These are phyloP conservation scores for Hymenoscyphus infarciens DNA, from an alignment of 2,329 filamentous ascomycete genomes.

Conservation along the genomic window DNA sequence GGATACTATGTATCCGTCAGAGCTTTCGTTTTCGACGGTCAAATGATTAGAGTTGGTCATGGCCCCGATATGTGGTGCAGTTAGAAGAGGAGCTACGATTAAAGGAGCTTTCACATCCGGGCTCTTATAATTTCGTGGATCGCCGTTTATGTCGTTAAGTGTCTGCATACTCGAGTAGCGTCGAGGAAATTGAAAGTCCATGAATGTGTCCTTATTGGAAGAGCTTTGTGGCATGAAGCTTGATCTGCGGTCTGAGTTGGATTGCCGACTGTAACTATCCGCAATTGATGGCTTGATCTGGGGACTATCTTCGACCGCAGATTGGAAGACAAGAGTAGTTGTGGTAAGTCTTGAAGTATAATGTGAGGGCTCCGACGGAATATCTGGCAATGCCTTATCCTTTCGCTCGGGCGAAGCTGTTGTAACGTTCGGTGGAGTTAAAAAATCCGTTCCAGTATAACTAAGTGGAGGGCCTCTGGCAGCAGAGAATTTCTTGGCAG, in stretches of 20 bases:
- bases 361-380: not conserved
- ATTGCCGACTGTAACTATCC: not conserved
- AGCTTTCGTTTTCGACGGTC: not conserved
- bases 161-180: slow-evolving; percentile 24
- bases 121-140: slow-evolving; percentile 1
- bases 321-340: not conserved
- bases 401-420: slow-evolving; percentile 9
- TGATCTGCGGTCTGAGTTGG: slow-evolving; percentile 16
- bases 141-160: slow-evolving; percentile 9
- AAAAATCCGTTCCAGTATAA: not conserved
- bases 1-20: not conserved
- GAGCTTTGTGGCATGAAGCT: slow-evolving; percentile 20
- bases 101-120: slow-evolving; percentile 4
- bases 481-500: slow-evolving; percentile 26
- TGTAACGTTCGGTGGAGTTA: slow-evolving; percentile 6
- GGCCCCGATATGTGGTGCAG: slow-evolving; percentile 6
- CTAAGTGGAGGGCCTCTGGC: slow-evolving; percentile 13
- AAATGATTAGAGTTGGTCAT: not conserved
- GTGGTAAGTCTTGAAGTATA: not conserved
- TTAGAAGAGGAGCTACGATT: slow-evolving; percentile 9
- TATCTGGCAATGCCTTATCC: slow-evolving; percentile 14
- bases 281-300: not conserved
- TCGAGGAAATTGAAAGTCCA: slow-evolving; percentile 24
- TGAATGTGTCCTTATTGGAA: slow-evolving; percentile 11
- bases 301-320: not conserved